These are phyloP conservation scores for Starmera dryadoides DNA, from an alignment of 805 yeast species.

Conservation along the genomic window DNA sequence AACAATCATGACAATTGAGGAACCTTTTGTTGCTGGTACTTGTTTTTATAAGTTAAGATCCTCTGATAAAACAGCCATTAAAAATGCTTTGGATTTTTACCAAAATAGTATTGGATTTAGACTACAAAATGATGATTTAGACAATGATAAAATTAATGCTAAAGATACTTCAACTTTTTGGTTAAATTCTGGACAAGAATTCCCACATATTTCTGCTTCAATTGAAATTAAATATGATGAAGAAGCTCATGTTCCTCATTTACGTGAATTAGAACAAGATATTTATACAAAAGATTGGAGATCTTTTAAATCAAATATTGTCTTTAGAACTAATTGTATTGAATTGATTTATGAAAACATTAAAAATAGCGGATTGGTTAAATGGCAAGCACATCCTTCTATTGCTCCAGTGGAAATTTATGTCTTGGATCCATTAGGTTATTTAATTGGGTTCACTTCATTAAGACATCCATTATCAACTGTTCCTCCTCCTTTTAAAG, in stretches of 20 bases:
- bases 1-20: constrained; percentile 6
- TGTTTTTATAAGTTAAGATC: constrained; percentile 49
- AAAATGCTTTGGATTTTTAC: constrained; percentile 51
- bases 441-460: constrained; percentile 72
- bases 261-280: constrained; percentile 21
- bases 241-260: constrained; percentile 14
- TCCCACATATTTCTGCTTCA: constrained; percentile 21
- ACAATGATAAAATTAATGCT: constrained; percentile 1
- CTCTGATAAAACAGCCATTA: constrained; percentile 34
- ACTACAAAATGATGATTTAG: not conserved
- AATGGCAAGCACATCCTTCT: constrained; percentile 60
- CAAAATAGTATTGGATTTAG: constrained; percentile 10
- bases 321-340: constrained; percentile 24
- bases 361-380: constrained; percentile 20
- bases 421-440: constrained; percentile 79
- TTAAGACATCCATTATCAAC: constrained; percentile 48
- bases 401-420: constrained; percentile 73
- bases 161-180: constrained; percentile 16
- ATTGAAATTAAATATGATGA: constrained; percentile 20
- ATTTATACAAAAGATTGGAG: constrained; percentile 39
- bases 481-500: constrained; percentile 27
- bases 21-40: constrained; percentile 48
- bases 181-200: constrained; percentile 23
- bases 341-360: constrained; percentile 20
- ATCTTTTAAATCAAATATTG: constrained; percentile 34